These are phyloP conservation scores for Lichtheimia corymbifera DNA, from an alignment of 371 early-diverging fungal species.

Conservation along the genomic window DNA sequence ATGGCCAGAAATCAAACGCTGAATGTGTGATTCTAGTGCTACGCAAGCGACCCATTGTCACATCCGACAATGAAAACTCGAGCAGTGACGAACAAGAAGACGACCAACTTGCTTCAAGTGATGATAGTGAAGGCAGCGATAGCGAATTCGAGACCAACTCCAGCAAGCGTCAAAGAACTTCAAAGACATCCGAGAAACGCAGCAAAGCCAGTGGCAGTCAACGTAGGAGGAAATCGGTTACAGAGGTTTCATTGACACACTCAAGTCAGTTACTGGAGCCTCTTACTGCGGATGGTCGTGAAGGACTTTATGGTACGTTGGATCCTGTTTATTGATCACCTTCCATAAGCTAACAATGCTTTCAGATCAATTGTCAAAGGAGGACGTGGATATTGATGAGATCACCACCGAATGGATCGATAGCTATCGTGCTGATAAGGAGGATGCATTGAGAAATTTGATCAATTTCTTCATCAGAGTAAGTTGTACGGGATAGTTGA, in stretches of 20 bases:
- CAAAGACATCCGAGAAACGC: constrained; percentile 6
- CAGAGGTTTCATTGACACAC: constrained; percentile 16
- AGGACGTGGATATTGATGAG: constrained; percentile 21
- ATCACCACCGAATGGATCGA: constrained; percentile 28
- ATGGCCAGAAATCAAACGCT: neutral
- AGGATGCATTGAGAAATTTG: constrained; percentile 44
- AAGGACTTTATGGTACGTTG: constrained; percentile 34
- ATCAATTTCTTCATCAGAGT: constrained; percentile 69
- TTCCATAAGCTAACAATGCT: neutral
- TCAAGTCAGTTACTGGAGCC: constrained; percentile 39
- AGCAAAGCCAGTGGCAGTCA: constrained; percentile 8
- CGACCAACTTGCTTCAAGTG: neutral
- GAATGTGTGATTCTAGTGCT: neutral
- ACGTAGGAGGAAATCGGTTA: constrained; percentile 9
- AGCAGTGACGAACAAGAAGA: constrained; percentile 8
- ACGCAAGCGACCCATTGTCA: neutral
- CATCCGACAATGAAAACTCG: neutral
- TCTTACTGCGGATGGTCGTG: constrained; percentile 15
- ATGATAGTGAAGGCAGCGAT: constrained; percentile 6
- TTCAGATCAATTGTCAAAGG: constrained; percentile 17
- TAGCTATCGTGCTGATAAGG: constrained; percentile 24
- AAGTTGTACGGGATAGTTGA: constrained; percentile 5
- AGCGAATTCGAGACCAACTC: constrained; percentile 14
- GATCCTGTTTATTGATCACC: neutral
- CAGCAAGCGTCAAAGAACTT: constrained; percentile 15